Percentiles rank a stretch among this genome's conserved stretches.
Evolutionary conservation across 2,329 filamentous ascomycete genomes (phyloP).

Genomic region (Fusarium sp.): DNA sequence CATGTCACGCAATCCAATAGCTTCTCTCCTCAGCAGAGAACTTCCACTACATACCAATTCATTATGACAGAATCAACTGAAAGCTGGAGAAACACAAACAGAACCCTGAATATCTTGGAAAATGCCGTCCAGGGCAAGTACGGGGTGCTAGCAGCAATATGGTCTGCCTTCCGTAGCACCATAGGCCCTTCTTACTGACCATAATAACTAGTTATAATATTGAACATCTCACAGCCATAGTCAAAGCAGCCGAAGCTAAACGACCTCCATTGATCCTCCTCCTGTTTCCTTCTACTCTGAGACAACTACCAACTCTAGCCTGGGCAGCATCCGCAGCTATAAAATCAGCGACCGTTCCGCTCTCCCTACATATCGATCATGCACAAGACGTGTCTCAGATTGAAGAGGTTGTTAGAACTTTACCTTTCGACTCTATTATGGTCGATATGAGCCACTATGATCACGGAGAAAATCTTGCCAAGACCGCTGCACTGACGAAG

Average conservation of each 20-base stretch:
- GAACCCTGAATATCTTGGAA: conserved; percentile 4
- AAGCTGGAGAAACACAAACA: not conserved
- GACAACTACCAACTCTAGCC: conserved; percentile 4
- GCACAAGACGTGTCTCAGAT: conserved; percentile 11
- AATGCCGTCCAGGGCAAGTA: conserved; percentile 3
- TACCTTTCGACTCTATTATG: conserved; percentile 23
- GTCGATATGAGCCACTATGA: conserved; percentile 16
- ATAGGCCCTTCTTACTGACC: not conserved
- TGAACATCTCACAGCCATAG: conserved; percentile 24
- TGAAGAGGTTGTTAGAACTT: not conserved
- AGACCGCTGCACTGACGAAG: not conserved
- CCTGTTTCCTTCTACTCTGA: conserved; percentile 12
- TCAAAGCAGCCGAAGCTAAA: conserved; percentile 19
- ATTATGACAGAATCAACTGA: not conserved
- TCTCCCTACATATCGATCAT: conserved; percentile 46
- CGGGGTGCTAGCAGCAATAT: conserved; percentile 23
- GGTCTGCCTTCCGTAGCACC: not conserved
- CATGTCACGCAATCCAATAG: not conserved
- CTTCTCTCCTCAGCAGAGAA: not conserved
- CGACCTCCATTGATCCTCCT: conserved; percentile 14
- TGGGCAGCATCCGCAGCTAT: conserved; percentile 52
- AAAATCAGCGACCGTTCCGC: conserved; percentile 51
- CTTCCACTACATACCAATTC: not conserved
- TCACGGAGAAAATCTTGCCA: not conserved
- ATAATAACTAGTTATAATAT: conserved; percentile 17